Evolutionary conservation across 1,284 basidiomycete species (phyloP).

Genomic region (Ustilago sp.): DNA sequence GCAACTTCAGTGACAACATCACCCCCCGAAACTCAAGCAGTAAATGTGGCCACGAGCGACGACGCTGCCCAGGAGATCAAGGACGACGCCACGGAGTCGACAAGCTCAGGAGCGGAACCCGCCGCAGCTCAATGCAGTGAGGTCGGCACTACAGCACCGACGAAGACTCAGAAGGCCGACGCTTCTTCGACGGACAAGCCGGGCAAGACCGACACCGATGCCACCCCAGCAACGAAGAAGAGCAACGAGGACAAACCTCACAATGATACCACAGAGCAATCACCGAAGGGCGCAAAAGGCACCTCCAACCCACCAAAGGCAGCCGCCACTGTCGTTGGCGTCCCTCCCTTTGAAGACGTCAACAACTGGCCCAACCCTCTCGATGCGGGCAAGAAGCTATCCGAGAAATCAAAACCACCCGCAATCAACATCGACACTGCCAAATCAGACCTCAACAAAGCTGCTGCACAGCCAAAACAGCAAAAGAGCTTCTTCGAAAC

Average conservation of each 20-base stretch:
- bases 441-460: neutral
- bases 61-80: neutral
- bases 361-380: slow-evolving; percentile 50
- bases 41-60: neutral
- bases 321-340: neutral
- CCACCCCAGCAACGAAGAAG: slow-evolving; percentile 10
- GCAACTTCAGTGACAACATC: slow-evolving; percentile 24
- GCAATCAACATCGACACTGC: slow-evolving; percentile 1
- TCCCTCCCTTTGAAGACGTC: slow-evolving; percentile 44
- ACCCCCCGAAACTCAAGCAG: neutral
- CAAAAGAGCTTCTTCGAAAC: slow-evolving; percentile 43
- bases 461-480: slow-evolving; percentile 1
- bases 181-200: neutral
- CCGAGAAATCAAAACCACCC: slow-evolving; percentile 17
- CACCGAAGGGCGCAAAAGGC: slow-evolving; percentile 19
- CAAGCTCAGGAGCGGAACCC: neutral
- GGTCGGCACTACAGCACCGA: neutral
- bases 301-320: neutral
- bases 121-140: neutral
- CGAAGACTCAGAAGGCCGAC: neutral
- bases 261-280: neutral
- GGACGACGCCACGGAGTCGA: neutral
- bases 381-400: slow-evolving; percentile 42
- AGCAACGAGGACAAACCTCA: slow-evolving; percentile 6
- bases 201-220: slow-evolving; percentile 2